These are phyloP conservation scores for Camellia granthamiana DNA, from an alignment of 148 eudicot genomes.

Conservation along the genomic window DNA sequence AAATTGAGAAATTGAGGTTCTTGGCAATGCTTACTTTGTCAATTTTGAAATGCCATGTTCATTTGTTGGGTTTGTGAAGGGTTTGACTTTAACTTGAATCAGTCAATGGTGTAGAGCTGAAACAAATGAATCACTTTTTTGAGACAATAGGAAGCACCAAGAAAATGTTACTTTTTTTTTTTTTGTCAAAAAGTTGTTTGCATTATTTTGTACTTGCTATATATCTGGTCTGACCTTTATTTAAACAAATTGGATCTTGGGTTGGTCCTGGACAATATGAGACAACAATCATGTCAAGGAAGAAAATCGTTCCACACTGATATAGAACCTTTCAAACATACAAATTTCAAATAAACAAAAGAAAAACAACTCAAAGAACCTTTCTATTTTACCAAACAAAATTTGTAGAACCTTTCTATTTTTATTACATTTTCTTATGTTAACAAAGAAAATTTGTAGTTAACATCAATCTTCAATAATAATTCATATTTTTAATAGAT, in stretches of 20 bases:
- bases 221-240: neutral
- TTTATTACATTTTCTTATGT: too few relatives aligned
- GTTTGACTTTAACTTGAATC: neutral
- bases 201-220: neutral
- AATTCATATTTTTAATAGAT: too few relatives aligned
- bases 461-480: too few relatives aligned
- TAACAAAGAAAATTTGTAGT: too few relatives aligned
- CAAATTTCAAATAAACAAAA: too few relatives aligned
- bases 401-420: too few relatives aligned
- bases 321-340: neutral
- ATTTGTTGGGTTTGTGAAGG: constrained; percentile 1
- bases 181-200: neutral
- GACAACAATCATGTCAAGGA: neutral
- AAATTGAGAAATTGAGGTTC: neutral
- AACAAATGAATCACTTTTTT: neutral
- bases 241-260: neutral
- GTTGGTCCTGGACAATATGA: neutral
- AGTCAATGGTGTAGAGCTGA: neutral
- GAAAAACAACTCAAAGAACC: too few relatives aligned
- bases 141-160: neutral
- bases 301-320: neutral
- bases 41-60: neutral
- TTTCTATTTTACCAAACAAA: too few relatives aligned
- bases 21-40: neutral
- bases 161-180: neutral